A percentile compares a stretch with the other conserved stretches of the same genome.
These are phyloP conservation scores for Picea glauca DNA, from an alignment of 75 land plant genomes.

Conservation along the genomic window DNA sequence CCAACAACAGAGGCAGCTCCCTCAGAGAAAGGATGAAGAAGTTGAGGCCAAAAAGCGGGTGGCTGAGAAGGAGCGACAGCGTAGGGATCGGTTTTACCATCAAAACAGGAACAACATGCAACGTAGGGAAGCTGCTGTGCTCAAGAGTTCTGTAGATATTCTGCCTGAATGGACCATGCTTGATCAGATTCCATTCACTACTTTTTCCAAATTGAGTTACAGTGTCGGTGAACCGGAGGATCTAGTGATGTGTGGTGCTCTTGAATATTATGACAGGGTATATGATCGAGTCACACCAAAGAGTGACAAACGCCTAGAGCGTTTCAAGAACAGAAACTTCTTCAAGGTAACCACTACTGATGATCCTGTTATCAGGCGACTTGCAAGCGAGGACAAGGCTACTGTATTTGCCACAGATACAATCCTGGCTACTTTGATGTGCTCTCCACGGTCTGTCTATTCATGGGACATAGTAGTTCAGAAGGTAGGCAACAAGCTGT, in stretches of 20 bases:
- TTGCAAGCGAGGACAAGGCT: constrained; percentile 86
- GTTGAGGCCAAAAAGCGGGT: constrained; percentile 71
- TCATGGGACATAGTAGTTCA: constrained; percentile 96
- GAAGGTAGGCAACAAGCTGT: constrained; percentile 93
- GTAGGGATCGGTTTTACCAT: too few species aligned
- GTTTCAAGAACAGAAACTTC: constrained; percentile 86
- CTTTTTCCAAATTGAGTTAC: constrained; percentile 82
- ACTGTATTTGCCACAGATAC: constrained; percentile 95
- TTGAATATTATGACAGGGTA: constrained; percentile 80
- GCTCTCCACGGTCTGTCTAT: constrained; percentile 88
- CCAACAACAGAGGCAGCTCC: constrained; percentile 69
- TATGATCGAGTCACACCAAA: constrained; percentile 91
- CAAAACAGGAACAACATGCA: constrained; percentile 25
- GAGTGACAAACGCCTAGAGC: constrained; percentile 77
- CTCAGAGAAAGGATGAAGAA: constrained; percentile 95
- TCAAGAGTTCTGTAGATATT: constrained; percentile 82
- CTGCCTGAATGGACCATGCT: constrained; percentile 99
- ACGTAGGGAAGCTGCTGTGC: constrained; percentile 60
- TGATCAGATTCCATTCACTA: constrained; percentile 94
- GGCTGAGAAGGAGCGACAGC: constrained; percentile 78
- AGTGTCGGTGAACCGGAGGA: constrained; percentile 86
- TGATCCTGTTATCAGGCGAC: constrained; percentile 87
- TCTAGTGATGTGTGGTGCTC: constrained; percentile 69
- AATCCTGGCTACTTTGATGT: constrained; percentile 91
- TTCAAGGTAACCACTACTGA: constrained; percentile 97